A percentile compares a stretch with the other conserved stretches of the same genome.
phyloP scores from a whole-genome alignment of 306 rosid species.

The Citrullus colocynthis region DNA sequence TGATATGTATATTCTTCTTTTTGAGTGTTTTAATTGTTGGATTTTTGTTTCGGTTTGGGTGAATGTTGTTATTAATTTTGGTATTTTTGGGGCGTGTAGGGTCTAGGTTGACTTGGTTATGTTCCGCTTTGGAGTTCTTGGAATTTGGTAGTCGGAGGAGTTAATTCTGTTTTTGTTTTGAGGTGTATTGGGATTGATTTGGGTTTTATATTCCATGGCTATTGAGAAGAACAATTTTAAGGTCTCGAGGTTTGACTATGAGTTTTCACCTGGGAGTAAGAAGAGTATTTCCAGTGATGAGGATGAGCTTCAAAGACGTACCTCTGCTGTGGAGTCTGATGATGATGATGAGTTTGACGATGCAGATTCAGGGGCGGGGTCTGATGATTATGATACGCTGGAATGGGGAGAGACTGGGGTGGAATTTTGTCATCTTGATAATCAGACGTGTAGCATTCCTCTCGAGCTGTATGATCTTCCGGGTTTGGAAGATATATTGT shows the following conservation, averaged over 20 bases:
- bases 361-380: conserved; percentile 97
- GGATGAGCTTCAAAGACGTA: conserved; percentile 61
- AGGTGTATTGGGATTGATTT: conserved; percentile 6
- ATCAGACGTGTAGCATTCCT: conserved; percentile 88
- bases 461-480: conserved; percentile 85
- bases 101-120: conserved; percentile 7
- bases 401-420: conserved; percentile 92
- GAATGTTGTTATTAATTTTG: conserved; percentile 5
- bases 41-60: neutral
- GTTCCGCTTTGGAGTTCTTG: conserved; percentile 17
- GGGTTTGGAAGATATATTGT: conserved; percentile 67
- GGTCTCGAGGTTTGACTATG: conserved; percentile 78
- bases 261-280: conserved; percentile 65
- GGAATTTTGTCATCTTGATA: conserved; percentile 92
- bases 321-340: conserved; percentile 64
- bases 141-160: conserved; percentile 3
- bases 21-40: neutral
- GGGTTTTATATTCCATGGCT: conserved; percentile 67
- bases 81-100: neutral
- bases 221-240: conserved; percentile 91
- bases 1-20: neutral
- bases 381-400: conserved; percentile 95
- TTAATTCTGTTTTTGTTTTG: conserved; percentile 1
- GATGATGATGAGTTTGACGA: conserved; percentile 89
- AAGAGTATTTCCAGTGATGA: conserved; percentile 85